Evolutionary conservation across 176 grass and related monocot species (phyloP).

Genomic region (Chrysopogon serrulatus): DNA sequence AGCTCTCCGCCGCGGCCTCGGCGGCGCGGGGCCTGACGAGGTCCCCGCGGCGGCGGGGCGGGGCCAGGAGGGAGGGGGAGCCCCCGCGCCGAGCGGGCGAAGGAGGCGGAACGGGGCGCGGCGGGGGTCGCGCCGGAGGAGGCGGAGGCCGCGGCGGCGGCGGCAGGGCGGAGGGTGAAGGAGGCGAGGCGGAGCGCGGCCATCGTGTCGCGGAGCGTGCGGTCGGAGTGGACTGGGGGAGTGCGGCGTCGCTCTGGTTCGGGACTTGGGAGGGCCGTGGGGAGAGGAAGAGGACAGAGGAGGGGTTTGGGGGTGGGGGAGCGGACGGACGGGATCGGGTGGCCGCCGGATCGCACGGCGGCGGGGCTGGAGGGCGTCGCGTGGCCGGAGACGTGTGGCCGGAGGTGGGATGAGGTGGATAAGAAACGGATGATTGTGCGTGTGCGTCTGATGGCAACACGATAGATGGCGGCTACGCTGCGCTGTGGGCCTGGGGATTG

Average conservation of each 20-base stretch:
- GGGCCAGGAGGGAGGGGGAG: constrained; percentile 34
- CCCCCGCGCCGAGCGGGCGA: constrained; percentile 22
- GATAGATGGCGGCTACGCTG: background rate
- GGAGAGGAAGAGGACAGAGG: background rate
- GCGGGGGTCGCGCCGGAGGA: background rate
- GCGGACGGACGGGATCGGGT: background rate
- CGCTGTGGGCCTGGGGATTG: background rate
- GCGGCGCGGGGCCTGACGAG: constrained; percentile 22
- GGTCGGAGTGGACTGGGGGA: no score
- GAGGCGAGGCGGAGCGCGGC: no score
- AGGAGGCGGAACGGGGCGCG: constrained; percentile 17
- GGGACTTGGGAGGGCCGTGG: background rate
- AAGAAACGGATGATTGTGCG: constrained; percentile 35
- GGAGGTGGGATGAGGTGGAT: constrained; percentile 35
- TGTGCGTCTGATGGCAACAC: background rate
- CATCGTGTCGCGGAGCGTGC: no score
- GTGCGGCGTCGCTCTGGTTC: constrained; percentile 14
- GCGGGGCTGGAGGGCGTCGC: background rate
- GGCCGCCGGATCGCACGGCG: constrained; percentile 13
- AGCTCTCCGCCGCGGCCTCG: constrained; percentile 38
- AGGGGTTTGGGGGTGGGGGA: constrained; percentile 23
- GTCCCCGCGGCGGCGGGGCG: constrained; percentile 33
- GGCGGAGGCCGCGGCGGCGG: background rate
- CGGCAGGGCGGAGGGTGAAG: no score
- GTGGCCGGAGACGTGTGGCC: constrained; percentile 29